Conservation (phyloP, 768 basidiomycete species). For the Rhizopogon sp. region DNA sequence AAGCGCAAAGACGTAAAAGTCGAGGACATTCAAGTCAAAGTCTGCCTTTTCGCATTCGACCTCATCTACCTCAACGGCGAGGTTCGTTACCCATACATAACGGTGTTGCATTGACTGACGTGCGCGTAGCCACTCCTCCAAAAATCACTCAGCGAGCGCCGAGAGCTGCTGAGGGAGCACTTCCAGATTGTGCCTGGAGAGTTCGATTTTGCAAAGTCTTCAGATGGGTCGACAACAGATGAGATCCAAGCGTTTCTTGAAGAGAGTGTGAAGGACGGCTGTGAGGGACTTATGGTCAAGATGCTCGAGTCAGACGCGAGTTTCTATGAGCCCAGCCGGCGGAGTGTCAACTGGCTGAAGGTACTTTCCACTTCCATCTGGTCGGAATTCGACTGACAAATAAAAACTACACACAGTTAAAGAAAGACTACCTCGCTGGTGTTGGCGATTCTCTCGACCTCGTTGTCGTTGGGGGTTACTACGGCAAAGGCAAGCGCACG, state of each 20-base stretch:
- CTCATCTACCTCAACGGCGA: slow-evolving; percentile 95
- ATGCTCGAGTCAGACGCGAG: slow-evolving; percentile 92
- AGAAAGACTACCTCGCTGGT: slow-evolving; percentile 97
- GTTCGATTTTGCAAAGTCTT: slow-evolving; percentile 89
- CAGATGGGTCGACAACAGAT: slow-evolving; percentile 84
- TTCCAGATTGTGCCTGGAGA: slow-evolving; percentile 83
- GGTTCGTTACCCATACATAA: slow-evolving; percentile 36
- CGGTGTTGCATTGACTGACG: background rate
- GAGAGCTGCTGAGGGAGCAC: slow-evolving; percentile 70
- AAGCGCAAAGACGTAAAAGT: slow-evolving; percentile 98
- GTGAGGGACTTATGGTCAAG: slow-evolving; percentile 99
- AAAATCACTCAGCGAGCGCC: slow-evolving; percentile 67
- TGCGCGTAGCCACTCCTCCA: slow-evolving; percentile 71
- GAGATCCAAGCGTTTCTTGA: slow-evolving; percentile 95
- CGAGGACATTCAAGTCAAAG: slow-evolving; percentile 95
- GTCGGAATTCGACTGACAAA: background rate
- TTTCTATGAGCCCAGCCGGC: slow-evolving; percentile 91
- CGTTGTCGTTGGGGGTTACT: slow-evolving; percentile 96
- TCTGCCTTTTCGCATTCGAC: slow-evolving; percentile 96
- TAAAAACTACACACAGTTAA: slow-evolving; percentile 53
- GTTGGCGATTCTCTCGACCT: slow-evolving; percentile 97
- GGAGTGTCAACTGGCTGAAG: slow-evolving; percentile 98
- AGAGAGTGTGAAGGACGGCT: slow-evolving; percentile 96
- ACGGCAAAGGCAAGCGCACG: slow-evolving; percentile 97
- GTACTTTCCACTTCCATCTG: slow-evolving; percentile 33